Base-by-base conservation (phyloP, 257 asterid genomes). In the Gentiana macrophylla region DNA sequence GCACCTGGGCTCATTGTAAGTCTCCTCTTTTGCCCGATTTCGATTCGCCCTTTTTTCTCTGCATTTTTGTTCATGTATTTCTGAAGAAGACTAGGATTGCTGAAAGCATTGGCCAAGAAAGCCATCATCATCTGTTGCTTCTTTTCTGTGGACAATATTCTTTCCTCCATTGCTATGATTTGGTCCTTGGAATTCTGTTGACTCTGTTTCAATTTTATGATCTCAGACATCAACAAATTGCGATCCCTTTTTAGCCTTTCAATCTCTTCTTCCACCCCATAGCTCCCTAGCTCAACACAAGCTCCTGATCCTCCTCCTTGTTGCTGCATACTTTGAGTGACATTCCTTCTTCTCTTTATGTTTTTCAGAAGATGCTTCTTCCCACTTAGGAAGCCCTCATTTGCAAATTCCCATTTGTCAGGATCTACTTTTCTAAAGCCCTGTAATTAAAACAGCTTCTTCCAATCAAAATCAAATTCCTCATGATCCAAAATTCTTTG, bases 381-480 rank as follows among this genome's bases (percentile, higher is more conserved):
- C 5, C 99, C 99, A 24, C 91, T 85, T 45, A 92, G 72, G 49
- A 88, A 92, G 2, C 97, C 94, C 76, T 82, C 95, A 55, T 86
- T 86, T 0, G 99, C 99, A 52, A 92, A 92, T 60, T 92, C 95
- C 97, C 97, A 92, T 70, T 86, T 75, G 24, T 88, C 97, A 0
- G 95, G 89, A 68, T 88, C 95, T 49, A 88, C 94, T 67, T 92
- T 92, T 60, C 83, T 71, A 41, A 92, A 92, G 15, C 99, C 99
- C 99, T 92, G 89, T 79, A 70, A 37, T 60, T 57, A 55, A 44
- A 11, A 41, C 11, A 36, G 36, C 46, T 44, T 32, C 49, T 37
- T 47, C 34, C 24, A 37, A 55, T 12, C 49, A 51, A 33, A 55
- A 54, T 50, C 50, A 46, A 38, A 46, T 9, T 2, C 8, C 6